Evolutionary conservation across 1,284 basidiomycete species (phyloP).

Genomic region (Vanrija humicola): DNA sequence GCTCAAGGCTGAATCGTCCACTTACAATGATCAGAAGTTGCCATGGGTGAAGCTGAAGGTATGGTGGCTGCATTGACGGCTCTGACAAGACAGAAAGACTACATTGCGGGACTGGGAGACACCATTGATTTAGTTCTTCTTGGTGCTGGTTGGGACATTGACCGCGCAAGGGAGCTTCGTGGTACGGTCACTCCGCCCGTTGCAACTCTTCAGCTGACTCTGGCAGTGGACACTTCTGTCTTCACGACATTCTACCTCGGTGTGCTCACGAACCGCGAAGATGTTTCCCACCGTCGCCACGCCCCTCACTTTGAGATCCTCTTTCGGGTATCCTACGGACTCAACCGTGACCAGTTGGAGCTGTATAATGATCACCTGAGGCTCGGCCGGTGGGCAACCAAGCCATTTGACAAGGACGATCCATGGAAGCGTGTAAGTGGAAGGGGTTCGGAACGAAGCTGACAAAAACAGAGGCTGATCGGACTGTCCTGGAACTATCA

Average conservation of each 20-base stretch:
- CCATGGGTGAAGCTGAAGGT: slow-evolving; percentile 74
- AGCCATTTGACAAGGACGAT: slow-evolving; percentile 35
- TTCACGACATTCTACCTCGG: slow-evolving; percentile 76
- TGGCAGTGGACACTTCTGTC: slow-evolving; percentile 62
- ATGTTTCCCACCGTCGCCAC: slow-evolving; percentile 18
- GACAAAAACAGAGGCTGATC: slow-evolving; percentile 21
- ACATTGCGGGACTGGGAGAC: slow-evolving; percentile 78
- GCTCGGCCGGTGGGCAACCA: slow-evolving; percentile 44
- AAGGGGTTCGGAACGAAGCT: neutral
- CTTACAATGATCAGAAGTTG: slow-evolving; percentile 59
- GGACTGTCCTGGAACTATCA: slow-evolving; percentile 57
- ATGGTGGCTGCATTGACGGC: neutral
- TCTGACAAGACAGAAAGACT: slow-evolving; percentile 63
- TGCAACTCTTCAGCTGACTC: neutral
- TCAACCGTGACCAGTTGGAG: slow-evolving; percentile 63
- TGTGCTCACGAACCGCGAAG: slow-evolving; percentile 35
- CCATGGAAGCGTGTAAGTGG: slow-evolving; percentile 34
- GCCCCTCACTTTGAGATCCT: slow-evolving; percentile 64
- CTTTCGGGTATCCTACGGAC: slow-evolving; percentile 70
- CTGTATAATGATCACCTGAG: slow-evolving; percentile 64
- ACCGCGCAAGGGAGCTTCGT: slow-evolving; percentile 67
- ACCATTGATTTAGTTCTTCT: slow-evolving; percentile 69
- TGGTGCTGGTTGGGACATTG: slow-evolving; percentile 72
- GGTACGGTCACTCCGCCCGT: slow-evolving; percentile 52
- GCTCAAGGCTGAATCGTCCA: slow-evolving; percentile 65